Conservation (phyloP, 441 rosid genomes). For the Corymbia citriodora region DNA sequence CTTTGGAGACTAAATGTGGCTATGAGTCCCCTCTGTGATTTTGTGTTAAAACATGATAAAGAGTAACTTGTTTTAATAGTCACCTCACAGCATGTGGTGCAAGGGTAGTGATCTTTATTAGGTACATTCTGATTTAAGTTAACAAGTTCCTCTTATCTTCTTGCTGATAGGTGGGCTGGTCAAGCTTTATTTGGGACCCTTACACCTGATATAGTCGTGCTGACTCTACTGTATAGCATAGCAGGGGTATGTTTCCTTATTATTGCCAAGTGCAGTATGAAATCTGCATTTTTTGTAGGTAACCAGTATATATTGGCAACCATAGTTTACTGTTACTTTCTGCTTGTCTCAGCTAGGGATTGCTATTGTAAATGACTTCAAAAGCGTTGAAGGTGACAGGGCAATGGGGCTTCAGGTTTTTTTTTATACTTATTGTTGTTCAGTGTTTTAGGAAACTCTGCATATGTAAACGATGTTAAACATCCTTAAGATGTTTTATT, state of each 20-base stretch:
- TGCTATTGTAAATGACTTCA: conserved; percentile 96
- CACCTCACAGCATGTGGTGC: background rate
- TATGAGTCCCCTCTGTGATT: background rate
- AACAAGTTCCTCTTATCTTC: background rate
- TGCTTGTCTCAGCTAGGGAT: conserved; percentile 64
- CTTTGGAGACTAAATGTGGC: background rate
- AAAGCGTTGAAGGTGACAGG: conserved; percentile 95
- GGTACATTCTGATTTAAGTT: background rate
- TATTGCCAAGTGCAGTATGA: background rate
- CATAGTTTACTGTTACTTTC: background rate
- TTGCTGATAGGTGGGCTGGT: conserved; percentile 88
- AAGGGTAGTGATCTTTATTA: background rate
- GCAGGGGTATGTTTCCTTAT: conserved; percentile 67
- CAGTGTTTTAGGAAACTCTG: background rate
- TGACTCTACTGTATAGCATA: conserved; percentile 88
- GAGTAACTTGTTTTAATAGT: background rate
- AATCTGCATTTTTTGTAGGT: background rate
- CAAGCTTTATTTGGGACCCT: conserved; percentile 97
- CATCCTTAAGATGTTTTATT: background rate
- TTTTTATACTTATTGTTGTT: background rate
- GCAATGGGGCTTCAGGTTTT: conserved; percentile 89
- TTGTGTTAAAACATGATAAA: background rate
- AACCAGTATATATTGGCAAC: background rate
- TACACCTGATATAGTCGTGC: conserved; percentile 84
- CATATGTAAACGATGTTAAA: background rate